Evolutionary conservation across 1,284 basidiomycete genomes (phyloP).

Genomic region (Papiliotrema laurentii): DNA sequence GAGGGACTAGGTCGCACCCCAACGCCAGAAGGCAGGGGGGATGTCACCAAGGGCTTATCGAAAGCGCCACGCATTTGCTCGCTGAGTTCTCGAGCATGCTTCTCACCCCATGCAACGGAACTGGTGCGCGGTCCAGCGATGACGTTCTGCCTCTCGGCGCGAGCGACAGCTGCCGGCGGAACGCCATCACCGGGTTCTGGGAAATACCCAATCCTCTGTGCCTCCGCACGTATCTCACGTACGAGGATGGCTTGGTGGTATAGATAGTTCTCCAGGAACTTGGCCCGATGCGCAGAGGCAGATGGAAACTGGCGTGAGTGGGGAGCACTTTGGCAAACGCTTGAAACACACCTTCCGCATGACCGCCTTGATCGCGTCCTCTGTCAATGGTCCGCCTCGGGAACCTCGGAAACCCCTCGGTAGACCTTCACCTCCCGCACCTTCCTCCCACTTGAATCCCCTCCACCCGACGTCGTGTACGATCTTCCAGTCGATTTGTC

Average conservation of each 20-base stretch:
- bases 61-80: slow-evolving; percentile 12
- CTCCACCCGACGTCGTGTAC: slow-evolving; percentile 35
- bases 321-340: background rate
- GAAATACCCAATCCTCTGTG: slow-evolving; percentile 32
- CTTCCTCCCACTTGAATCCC: slow-evolving; percentile 45
- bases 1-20: slow-evolving; percentile 37
- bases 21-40: background rate
- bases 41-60: background rate
- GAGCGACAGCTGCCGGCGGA: slow-evolving; percentile 15
- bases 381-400: slow-evolving; percentile 66
- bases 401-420: slow-evolving; percentile 49
- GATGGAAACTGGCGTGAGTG: slow-evolving; percentile 48
- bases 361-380: slow-evolving; percentile 80
- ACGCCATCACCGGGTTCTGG: slow-evolving; percentile 31
- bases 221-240: slow-evolving; percentile 34
- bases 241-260: slow-evolving; percentile 51
- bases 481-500: slow-evolving; percentile 21
- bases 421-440: slow-evolving; percentile 34
- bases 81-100: slow-evolving; percentile 9
- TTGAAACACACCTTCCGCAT: slow-evolving; percentile 65
- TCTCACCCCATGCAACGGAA: slow-evolving; percentile 12
- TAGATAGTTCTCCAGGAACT: slow-evolving; percentile 52
- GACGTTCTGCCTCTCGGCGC: slow-evolving; percentile 17
- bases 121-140: slow-evolving; percentile 10
- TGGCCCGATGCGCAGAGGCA: slow-evolving; percentile 53